Evolutionary conservation across 2,329 filamentous ascomycete genomes (phyloP), one percentile per base, ranked within the genome.

Genomic region (Aspergillus sp.): DNA sequence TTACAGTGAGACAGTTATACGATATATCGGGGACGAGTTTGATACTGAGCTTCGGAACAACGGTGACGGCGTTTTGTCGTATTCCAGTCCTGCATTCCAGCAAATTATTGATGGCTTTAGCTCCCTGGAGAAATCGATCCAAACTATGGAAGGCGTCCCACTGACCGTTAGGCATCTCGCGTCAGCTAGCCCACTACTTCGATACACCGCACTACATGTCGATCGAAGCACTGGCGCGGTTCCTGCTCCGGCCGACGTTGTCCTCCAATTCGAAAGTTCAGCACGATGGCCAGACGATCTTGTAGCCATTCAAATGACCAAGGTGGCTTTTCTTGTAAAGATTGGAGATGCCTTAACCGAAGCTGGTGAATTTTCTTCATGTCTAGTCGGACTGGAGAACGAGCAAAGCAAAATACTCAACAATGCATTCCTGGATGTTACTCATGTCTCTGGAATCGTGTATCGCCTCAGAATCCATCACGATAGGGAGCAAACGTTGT

Each of bases 261-360:
- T 93, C 47, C 83, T 99, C 52, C 93, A 94, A 72, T 98, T 99
- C 69, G 95, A 99, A 79, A 91, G 91, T 4, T 98, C 95, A 7
- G 89, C 88, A 50, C 90, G 92, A 68, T 99, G 95, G 95, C 95
- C 95, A 0, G 93, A 98, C 72, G 92, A 96, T 72, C 79, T 98
- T 8, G 87, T 87, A 3, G 93, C 94, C 5, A 97, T 98, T 59
- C 95, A 99, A 75, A 88, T 93, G 71, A 93, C 93, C 13, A 99
- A 99, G 77, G 86, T 96, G 45, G 95, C 96, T 3, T 96, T 99
- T 73, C 82, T 91, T 9, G 76, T 90, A 8, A 89, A 87, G 69
- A 88, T 97, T 60, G 87, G 89, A 54, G 87, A 89, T 55, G 84
- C 95, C 4, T 79, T 97, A 3, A 86, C 89, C 69, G 83, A 86